Base-by-base conservation (phyloP, 2,329 filamentous ascomycete genomes). In the Pezizomycotina sp. region DNA sequence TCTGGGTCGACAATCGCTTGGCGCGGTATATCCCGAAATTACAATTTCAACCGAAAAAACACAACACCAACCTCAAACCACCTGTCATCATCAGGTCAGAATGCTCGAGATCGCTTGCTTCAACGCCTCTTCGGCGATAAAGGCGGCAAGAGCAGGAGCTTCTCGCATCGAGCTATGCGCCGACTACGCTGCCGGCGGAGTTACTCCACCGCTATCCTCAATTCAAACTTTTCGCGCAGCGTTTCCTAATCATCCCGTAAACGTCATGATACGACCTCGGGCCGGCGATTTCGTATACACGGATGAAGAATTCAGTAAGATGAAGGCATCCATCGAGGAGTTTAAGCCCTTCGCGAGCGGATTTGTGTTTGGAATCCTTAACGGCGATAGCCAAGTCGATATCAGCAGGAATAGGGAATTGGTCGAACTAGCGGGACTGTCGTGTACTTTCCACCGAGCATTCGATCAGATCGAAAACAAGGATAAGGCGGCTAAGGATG, bases 391-490 rank as follows among this genome's bases (percentile, higher is more conserved):
- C 2, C 33, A 34, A 3, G 50, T 70, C 4, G 63, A 69, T 45
- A 39, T 54, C 3, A 38, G 40, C n/a, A 52, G 56, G 14, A 65
- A 61, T 30, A 46, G 39, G 14, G 52, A 58, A 29, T 50, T 69
- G 4, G 58, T 69, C 0, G 36, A 49, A 8, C 42, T 57, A 3
- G 63, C 64, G 1, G 48, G 44, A 2, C 56, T 58, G 16, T 60
- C 61, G 2, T 68, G 64, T 47, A 69, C 65, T 2, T 70, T 70
- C 34, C 66, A 69, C 48, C 58, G 65, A 5, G 66, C 66, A 0
- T 64, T 69, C 43, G 66, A 69, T 47, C 46, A 55, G 26, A 56
- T 61, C 1, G 22, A 27, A 4, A 50, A 57, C 43, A 34, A 51
- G 8, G 37, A 48, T 1, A 33, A 48, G 27, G 58, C 54, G 1